phyloP scores from a whole-genome alignment of 306 rosid species.

The Quercus cerris region DNA sequence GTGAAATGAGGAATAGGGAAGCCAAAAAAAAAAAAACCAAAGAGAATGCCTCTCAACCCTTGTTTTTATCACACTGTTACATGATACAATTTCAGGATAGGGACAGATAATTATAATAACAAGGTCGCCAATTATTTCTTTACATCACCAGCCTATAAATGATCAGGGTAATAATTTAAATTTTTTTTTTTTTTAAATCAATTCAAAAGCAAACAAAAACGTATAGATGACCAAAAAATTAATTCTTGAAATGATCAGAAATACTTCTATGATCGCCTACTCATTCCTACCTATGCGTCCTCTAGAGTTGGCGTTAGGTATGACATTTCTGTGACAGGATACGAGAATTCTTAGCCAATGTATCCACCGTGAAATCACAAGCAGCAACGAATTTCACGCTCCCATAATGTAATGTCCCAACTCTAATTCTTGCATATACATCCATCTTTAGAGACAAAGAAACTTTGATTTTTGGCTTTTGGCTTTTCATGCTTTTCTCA shows the following conservation, averaged over 20 bases:
- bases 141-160: not conserved
- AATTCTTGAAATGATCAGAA: not conserved
- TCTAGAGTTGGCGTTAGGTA: slow-evolving; percentile 13
- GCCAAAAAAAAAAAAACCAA: too few species aligned
- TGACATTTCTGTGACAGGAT: slow-evolving; percentile 47
- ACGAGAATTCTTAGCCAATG: slow-evolving; percentile 32
- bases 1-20: too few species aligned
- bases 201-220: not conserved
- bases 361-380: slow-evolving; percentile 40
- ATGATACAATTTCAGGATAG: too few species aligned
- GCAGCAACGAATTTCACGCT: slow-evolving; percentile 15
- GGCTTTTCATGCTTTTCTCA: slow-evolving; percentile 22
- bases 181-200: not conserved
- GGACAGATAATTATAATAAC: not conserved
- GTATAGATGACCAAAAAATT: not conserved
- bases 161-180: not conserved
- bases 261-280: not conserved
- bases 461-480: not conserved
- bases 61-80: too few species aligned
- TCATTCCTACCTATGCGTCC: not conserved
- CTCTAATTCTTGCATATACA: slow-evolving; percentile 15
- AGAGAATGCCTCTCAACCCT: too few species aligned
- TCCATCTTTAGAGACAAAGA: slow-evolving; percentile 30
- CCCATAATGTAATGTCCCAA: slow-evolving; percentile 26
- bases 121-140: not conserved